Evolutionary conservation across 345 rosid genomes (phyloP), one percentile per base, ranked within the genome.

Genomic region (Pugionium dolabratum): DNA sequence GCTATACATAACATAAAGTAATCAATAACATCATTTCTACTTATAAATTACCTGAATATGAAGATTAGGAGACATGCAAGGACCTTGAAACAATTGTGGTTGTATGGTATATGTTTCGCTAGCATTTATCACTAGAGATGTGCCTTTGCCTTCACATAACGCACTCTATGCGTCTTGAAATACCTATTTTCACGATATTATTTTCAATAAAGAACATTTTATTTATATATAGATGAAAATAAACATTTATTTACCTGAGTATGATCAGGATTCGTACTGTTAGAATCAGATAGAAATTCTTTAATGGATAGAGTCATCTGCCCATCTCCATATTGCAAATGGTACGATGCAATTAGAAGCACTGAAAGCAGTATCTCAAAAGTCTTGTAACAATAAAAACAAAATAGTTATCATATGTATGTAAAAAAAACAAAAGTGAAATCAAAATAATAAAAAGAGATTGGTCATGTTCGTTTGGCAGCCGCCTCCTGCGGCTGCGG

Each of bases 11-110:
- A 18, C 18, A 18, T 18, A 18, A 18, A 18, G 18, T 18, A 18
- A 18, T 18, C 18, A 18, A 18, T 18, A 18, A 18, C 18, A 18
- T 18, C 18, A 18, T 18, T 18, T 18, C 18, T 18, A 18, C 18
- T 18, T 18, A 18, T 18, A 18, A 18, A 18, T 18, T 62, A 70
- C 74, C 67, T 53, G 68, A 36, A 70, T 60, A 28, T 45, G 74
- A 9, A 62, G 3, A 26, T 35, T 27, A 29, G 11, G 7, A 53
- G 74, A 45, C n/a, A 9, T 29, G n/a, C 74, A 70, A 30, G 74
- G 74, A 39, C 74, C 74, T 53, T 9, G 46, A 53, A 70, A 70
- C 26, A 45, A 1, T 28, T 28, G 67, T 53, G 74, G 68, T 61
- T 2, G 67, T 51, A 45, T 7, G 27, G 54, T 40, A 32, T 52